phyloP scores from a whole-genome alignment of 352 stramenopile genomes.

The Phytophthora pini region DNA sequence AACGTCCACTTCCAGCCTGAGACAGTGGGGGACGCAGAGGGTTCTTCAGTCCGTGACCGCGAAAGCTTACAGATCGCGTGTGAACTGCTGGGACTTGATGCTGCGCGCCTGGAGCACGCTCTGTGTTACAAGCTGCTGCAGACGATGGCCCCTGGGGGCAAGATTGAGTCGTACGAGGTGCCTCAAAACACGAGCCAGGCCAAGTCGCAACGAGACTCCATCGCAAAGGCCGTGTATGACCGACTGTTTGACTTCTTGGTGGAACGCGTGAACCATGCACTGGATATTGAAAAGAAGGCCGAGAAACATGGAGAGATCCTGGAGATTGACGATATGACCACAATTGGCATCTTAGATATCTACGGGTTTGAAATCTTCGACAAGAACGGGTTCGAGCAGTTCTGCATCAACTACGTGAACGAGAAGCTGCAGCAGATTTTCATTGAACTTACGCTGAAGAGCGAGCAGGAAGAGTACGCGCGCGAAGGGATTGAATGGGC shows the following conservation, averaged over 20 bases:
- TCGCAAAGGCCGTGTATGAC: conserved; percentile 97
- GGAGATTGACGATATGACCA: conserved; percentile 78
- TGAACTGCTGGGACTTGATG: conserved; percentile 73
- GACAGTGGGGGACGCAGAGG: conserved; percentile 77
- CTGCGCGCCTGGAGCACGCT: conserved; percentile 64
- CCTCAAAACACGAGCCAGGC: conserved; percentile 90
- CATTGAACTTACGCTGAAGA: conserved; percentile 91
- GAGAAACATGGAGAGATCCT: conserved; percentile 82
- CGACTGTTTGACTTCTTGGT: conserved; percentile 98
- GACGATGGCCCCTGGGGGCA: conserved; percentile 86
- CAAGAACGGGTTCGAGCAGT: conserved; percentile 95
- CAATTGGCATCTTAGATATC: conserved; percentile 95
- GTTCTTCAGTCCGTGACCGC: conserved; percentile 54
- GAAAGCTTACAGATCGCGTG: conserved; percentile 72
- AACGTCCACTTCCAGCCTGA: conserved; percentile 76
- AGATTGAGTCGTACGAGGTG: conserved; percentile 88
- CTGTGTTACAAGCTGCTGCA: conserved; percentile 88
- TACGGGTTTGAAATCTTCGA: conserved; percentile 98
- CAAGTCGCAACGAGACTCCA: conserved; percentile 92
- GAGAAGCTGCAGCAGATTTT: conserved; percentile 95
- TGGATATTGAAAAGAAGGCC: conserved; percentile 86
- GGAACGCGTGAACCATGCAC: conserved; percentile 86
- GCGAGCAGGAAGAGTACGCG: conserved; percentile 96
- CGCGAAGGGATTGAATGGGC: conserved; percentile 93
- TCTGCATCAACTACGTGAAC: conserved; percentile 96